Evolutionary conservation across 192 early-diverging fungal species (phyloP).

Genomic region (Paraglomus brasilianum): DNA sequence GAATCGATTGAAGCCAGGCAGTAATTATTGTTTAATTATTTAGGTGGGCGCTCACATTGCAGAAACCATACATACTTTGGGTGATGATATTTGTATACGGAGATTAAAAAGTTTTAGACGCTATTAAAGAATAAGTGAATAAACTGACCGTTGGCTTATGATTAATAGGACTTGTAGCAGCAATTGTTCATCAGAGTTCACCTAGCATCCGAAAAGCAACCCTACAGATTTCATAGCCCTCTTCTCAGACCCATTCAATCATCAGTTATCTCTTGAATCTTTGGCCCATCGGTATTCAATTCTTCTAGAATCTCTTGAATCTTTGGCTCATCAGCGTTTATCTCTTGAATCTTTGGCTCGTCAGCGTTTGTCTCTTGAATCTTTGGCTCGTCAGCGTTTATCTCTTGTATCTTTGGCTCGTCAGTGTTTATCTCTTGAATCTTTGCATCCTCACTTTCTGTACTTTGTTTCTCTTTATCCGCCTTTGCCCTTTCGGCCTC

Average conservation of each 20-base stretch:
- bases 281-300: not conserved
- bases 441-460: not conserved
- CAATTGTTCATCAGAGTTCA: no score
- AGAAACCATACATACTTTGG: conserved; percentile 52
- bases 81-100: conserved; percentile 26
- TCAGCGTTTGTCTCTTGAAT: not conserved
- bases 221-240: no score
- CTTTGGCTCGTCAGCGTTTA: conserved; percentile 2
- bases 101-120: no score
- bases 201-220: no score
- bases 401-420: conserved; percentile 1
- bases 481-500: conserved; percentile 14
- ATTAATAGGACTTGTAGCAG: no score
- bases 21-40: not conserved
- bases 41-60: conserved; percentile 57
- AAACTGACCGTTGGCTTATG: no score
- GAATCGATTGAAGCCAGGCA: not conserved
- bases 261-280: not conserved
- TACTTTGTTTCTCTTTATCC: not conserved
- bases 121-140: no score
- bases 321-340: not conserved
- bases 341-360: conserved; percentile 4
- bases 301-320: not conserved
- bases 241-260: no score
- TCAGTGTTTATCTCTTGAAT: not conserved